Base-by-base conservation (phyloP, 2,329 filamentous ascomycete species). In the Moelleriella libera region DNA sequence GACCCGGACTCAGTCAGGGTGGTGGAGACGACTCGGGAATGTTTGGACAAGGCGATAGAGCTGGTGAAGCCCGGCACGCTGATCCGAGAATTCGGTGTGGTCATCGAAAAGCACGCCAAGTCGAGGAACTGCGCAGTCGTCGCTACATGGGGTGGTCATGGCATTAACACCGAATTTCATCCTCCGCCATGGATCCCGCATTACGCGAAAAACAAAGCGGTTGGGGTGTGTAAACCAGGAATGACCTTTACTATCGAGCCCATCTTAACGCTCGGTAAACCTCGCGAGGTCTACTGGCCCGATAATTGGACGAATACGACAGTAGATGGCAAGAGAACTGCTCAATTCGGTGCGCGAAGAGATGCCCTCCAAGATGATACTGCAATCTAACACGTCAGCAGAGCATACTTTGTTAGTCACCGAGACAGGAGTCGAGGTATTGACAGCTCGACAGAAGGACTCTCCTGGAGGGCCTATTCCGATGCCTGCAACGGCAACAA, bases 211-310 rank as follows among this genome's bases (percentile, higher is more conserved):
- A 98, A 97, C 69, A 98, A 97, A 77, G 88, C 90, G 0, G 85
- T 96, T 1, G 92, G 92, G 45, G 81, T 85, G 57, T 92, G 89
- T 50, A 96, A 96, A 70, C 83, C 87, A 0, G 92, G 92, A 47
- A 96, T 97, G 88, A 95, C 88, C 53, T 98, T 98, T 60, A 98
- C 92, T 0, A 98, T 98, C 51, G 92, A 98, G 69, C 92, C 92
- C 12, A 98, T 98, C 92, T 89, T 98, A 62, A 88, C 88, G 41
- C 66, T 96, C 48, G 92, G 92, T 49, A 89, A 86, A 51, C 86
- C 95, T 66, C 80, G 80, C 52, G 92, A 98, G 61, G 84, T 92
- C 63, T 97, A 88, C 0, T 98, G 92, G 92, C 92, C 92, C 0
- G 92, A 98, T 63, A 88, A 97, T 70, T 98, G 92, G 92, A 98